Conservation (phyloP, 2,329 filamentous ascomycete species). For the Pestalotiopsis sp. region DNA sequence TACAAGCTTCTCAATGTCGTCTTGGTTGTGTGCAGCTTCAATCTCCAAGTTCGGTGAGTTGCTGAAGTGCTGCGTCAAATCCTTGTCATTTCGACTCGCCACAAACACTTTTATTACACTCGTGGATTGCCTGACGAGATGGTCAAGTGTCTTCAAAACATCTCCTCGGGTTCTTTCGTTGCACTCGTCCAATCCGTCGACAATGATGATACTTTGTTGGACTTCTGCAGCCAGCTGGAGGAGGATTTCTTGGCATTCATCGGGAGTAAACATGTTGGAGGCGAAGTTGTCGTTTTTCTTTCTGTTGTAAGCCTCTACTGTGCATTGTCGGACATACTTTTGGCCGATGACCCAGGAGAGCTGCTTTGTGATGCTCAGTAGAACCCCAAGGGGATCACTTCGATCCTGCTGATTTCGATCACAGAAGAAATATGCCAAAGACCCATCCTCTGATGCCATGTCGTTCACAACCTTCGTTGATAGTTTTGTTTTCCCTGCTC, state of each 20-base stretch:
- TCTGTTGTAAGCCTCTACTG: not conserved
- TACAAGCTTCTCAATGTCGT: not conserved
- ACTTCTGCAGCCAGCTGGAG: not conserved
- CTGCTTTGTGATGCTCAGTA: not conserved
- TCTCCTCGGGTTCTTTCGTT: not conserved
- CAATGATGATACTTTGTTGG: not conserved
- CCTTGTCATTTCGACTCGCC: not conserved
- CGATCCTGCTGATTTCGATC: not conserved
- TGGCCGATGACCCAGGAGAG: not conserved
- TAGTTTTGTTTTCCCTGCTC: not conserved
- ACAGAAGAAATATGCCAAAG: not conserved
- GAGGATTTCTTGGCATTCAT: not conserved
- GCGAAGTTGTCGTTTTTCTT: not conserved
- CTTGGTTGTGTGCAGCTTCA: not conserved
- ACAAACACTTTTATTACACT: not conserved
- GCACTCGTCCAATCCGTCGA: not conserved
- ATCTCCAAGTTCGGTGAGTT: not conserved
- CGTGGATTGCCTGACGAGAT: not conserved
- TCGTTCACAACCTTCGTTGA: not conserved
- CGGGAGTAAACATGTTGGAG: not conserved
- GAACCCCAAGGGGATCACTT: not conserved
- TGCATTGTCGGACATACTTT: not conserved
- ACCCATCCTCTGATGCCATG: not conserved
- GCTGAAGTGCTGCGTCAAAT: not conserved
- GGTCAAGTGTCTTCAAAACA: not conserved